Conservation (phyloP, 192 early-diverging fungal genomes). For the Mortierella alpina region DNA sequence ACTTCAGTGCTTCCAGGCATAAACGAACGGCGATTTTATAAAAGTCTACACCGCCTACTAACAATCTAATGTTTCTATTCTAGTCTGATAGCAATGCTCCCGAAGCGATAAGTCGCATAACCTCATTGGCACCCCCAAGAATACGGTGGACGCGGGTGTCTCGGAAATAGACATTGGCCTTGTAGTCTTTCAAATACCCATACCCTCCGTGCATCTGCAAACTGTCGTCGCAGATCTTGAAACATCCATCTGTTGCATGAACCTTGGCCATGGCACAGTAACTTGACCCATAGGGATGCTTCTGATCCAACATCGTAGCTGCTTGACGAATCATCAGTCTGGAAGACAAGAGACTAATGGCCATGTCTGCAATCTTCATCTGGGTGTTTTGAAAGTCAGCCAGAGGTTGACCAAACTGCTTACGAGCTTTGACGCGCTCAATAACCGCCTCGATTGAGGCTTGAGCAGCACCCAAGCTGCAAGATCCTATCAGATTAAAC, state of each 20-base stretch:
- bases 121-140: constrained; percentile 69
- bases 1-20: no score
- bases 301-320: constrained; percentile 58
- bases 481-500: constrained; percentile 47
- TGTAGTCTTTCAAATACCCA: constrained; percentile 71
- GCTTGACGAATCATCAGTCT: constrained; percentile 62
- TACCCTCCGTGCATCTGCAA: constrained; percentile 70
- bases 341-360: constrained; percentile 57
- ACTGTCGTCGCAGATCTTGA: constrained; percentile 60
- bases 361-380: constrained; percentile 71
- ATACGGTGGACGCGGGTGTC: constrained; percentile 70
- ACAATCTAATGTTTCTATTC: neutral
- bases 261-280: constrained; percentile 71
- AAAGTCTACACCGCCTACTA: no score
- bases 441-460: constrained; percentile 54
- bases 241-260: constrained; percentile 65
- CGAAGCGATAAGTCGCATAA: constrained; percentile 67
- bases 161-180: constrained; percentile 67
- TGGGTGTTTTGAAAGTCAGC: constrained; percentile 63
- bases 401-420: constrained; percentile 63
- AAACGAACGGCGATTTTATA: no score
- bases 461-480: constrained; percentile 70
- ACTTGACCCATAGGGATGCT: constrained; percentile 49
- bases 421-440: constrained; percentile 60
- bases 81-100: constrained; percentile 63